Evolutionary conservation across 768 basidiomycete genomes (phyloP).

Genomic region (Lactarius hatsudake): DNA sequence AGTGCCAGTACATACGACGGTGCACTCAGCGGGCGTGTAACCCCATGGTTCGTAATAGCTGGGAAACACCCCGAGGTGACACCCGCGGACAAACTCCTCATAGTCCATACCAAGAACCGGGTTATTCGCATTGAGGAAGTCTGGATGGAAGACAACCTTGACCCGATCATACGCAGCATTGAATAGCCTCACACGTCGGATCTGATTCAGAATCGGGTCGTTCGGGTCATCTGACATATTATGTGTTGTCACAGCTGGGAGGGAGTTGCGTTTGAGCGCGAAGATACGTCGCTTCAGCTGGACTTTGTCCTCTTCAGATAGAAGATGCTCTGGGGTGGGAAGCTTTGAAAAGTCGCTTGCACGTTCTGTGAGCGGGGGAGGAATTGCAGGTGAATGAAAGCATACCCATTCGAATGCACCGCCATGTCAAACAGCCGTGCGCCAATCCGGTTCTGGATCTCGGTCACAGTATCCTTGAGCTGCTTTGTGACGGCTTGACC

Average conservation of each 20-base stretch:
- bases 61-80: constrained; percentile 98
- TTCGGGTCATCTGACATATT: constrained; percentile 94
- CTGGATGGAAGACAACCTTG: constrained; percentile 97
- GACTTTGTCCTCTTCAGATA: constrained; percentile 91
- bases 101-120: constrained; percentile 97
- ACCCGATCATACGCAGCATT: constrained; percentile 86
- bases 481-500: constrained; percentile 98
- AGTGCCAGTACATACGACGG: constrained; percentile 64
- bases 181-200: constrained; percentile 91
- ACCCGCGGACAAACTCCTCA: constrained; percentile 98
- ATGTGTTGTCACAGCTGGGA: constrained; percentile 97
- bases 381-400: neutral
- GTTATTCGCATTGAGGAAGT: constrained; percentile 97
- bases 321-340: constrained; percentile 69
- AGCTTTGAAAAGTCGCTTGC: constrained; percentile 69
- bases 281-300: constrained; percentile 94
- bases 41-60: constrained; percentile 98
- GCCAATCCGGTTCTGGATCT: constrained; percentile 92
- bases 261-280: constrained; percentile 89
- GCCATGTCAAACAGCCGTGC: constrained; percentile 92
- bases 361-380: constrained; percentile 2
- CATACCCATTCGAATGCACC: constrained; percentile 85
- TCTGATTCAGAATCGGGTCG: constrained; percentile 94
- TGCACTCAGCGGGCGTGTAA: constrained; percentile 97
- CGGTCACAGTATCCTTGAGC: constrained; percentile 90